These are phyloP conservation scores for Annulohypoxylon nitens DNA, from an alignment of 495 filamentous ascomycete species.

Conservation along the genomic window DNA sequence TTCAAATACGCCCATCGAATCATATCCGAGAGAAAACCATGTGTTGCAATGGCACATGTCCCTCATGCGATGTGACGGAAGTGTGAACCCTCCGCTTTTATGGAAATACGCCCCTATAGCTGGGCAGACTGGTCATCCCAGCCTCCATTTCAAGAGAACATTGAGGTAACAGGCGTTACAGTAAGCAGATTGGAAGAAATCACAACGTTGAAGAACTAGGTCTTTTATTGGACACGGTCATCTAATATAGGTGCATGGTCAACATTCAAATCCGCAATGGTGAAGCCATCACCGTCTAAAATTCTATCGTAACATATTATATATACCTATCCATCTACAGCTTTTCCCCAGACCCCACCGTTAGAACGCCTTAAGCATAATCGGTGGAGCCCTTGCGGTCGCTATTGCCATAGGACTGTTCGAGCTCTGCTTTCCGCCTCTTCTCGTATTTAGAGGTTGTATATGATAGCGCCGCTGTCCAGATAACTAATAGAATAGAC, in stretches of 20 bases:
- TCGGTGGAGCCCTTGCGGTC: slow-evolving; percentile 26
- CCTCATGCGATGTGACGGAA: background rate
- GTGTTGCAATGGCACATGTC: background rate
- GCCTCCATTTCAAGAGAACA: background rate
- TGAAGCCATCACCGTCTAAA: no score
- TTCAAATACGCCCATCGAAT: background rate
- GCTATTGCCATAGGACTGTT: slow-evolving; percentile 16
- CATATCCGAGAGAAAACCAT: background rate
- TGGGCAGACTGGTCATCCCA: background rate
- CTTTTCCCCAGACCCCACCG: background rate
- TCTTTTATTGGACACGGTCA: no score
- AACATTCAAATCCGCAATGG: no score
- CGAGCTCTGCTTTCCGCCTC: slow-evolving; percentile 41
- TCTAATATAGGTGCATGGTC: no score
- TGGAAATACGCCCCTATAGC: no score
- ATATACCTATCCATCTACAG: background rate
- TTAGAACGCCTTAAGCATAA: slow-evolving; percentile 22
- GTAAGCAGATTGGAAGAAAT: background rate
- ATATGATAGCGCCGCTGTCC: slow-evolving; percentile 63
- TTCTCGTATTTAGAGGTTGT: slow-evolving; percentile 53
- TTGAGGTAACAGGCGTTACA: background rate
- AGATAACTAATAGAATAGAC: slow-evolving; percentile 63
- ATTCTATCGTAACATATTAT: no score
- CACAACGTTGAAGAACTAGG: no score
- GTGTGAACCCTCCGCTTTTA: background rate